Conservation (phyloP, 495 filamentous ascomycete species). For the Podospora australis region DNA sequence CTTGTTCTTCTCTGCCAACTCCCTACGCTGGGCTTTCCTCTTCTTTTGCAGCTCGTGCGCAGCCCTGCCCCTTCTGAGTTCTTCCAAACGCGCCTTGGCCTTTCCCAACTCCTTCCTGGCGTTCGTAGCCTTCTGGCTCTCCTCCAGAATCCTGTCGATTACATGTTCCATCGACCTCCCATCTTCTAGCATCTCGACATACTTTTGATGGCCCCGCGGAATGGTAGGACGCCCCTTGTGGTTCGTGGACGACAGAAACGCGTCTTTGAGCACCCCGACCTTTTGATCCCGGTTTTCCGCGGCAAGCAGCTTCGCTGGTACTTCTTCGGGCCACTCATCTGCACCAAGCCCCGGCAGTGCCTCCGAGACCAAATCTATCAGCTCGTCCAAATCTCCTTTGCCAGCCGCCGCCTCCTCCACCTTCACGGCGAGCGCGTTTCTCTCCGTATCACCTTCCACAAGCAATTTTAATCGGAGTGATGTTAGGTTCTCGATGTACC, state of each 20-base stretch:
- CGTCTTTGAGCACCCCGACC: constrained; percentile 27
- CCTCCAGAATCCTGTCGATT: constrained; percentile 30
- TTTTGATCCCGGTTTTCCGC: constrained; percentile 10
- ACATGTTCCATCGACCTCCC: constrained; percentile 30
- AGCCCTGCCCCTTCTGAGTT: constrained; percentile 37
- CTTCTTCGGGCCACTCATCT: constrained; percentile 1
- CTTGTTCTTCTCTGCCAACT: constrained; percentile 14
- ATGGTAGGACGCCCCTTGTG: constrained; percentile 9
- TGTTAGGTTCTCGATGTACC: constrained; percentile 35
- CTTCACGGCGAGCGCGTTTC: not conserved
- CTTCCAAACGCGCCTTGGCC: constrained; percentile 32
- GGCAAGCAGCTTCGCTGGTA: constrained; percentile 20
- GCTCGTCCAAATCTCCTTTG: constrained; percentile 9
- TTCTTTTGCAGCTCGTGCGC: constrained; percentile 36
- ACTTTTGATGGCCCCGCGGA: constrained; percentile 26
- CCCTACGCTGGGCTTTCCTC: constrained; percentile 25
- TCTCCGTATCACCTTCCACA: constrained; percentile 22
- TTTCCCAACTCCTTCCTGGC: constrained; percentile 30
- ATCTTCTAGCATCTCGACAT: constrained; percentile 35
- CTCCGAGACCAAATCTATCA: constrained; percentile 15
- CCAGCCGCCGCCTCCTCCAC: not conserved
- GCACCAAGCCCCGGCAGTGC: not conserved
- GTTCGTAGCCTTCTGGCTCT: constrained; percentile 26
- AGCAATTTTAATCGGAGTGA: constrained; percentile 25
- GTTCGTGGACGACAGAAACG: constrained; percentile 26